These are phyloP conservation scores for Colletotrichum musicola DNA, from an alignment of 2,329 filamentous ascomycete species.

Conservation along the genomic window DNA sequence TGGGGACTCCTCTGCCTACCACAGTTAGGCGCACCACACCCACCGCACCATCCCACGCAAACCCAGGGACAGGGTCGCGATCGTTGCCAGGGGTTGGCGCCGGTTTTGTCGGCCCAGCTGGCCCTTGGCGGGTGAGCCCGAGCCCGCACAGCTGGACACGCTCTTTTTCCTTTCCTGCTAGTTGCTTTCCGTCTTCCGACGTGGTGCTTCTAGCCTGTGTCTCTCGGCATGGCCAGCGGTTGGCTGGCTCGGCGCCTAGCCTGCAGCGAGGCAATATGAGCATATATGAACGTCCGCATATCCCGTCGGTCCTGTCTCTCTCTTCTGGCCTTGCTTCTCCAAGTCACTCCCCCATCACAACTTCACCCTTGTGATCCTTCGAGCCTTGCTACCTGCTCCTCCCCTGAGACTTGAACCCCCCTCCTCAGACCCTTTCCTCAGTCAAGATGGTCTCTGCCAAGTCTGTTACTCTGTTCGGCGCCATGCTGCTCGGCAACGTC, in stretches of 20 bases:
- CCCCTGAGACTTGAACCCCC: constrained; percentile 12
- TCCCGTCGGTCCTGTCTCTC: not conserved
- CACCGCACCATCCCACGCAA: not conserved
- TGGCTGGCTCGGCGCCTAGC: constrained; percentile 30
- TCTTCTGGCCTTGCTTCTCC: not conserved
- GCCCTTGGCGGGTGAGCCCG: constrained; percentile 26
- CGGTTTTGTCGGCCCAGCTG: constrained; percentile 31
- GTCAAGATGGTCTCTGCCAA: constrained; percentile 39
- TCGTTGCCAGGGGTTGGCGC: constrained; percentile 26
- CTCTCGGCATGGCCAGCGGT: constrained; percentile 31
- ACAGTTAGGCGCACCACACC: constrained; percentile 5
- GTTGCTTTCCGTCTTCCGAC: not conserved
- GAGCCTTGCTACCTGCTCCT: constrained; percentile 23
- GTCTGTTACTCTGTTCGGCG: constrained; percentile 28
- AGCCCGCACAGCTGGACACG: not conserved
- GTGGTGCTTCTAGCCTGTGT: not conserved
- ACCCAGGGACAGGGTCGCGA: constrained; percentile 16
- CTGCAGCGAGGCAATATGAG: constrained; percentile 10
- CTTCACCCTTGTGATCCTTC: constrained; percentile 26
- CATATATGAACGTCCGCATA: constrained; percentile 29
- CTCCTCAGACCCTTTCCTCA: constrained; percentile 20
- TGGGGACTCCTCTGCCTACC: too few species aligned
- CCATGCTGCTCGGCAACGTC: constrained; percentile 37
- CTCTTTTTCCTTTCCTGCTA: not conserved
- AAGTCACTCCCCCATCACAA: constrained; percentile 27